A percentile compares a stretch with the other conserved stretches of the same genome.
Evolutionary conservation across 257 asterid species (phyloP).

Genomic region (Jasminum sambac): DNA sequence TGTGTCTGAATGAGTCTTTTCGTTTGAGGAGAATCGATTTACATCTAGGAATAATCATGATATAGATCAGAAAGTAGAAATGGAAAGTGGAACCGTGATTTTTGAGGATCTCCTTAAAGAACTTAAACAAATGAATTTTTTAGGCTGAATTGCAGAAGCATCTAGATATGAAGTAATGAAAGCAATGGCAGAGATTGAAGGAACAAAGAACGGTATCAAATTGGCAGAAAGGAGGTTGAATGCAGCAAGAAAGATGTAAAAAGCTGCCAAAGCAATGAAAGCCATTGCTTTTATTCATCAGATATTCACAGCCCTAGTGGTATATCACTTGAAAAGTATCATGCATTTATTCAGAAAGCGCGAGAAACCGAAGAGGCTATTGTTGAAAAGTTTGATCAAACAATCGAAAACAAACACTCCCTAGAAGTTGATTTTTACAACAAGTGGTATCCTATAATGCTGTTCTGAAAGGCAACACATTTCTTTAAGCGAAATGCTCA

Average conservation of each 20-base stretch:
- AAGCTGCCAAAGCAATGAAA: slow-evolving; percentile 87
- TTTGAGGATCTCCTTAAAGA: slow-evolving; percentile 20
- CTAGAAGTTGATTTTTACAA: slow-evolving; percentile 36
- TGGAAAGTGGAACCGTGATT: slow-evolving; percentile 3
- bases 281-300: slow-evolving; percentile 46
- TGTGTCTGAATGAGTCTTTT: slow-evolving; percentile 25
- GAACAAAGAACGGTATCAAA: slow-evolving; percentile 67
- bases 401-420: slow-evolving; percentile 31
- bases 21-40: slow-evolving; percentile 19
- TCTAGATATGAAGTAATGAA: slow-evolving; percentile 84
- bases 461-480: too few relatives aligned
- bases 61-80: slow-evolving; percentile 15
- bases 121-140: slow-evolving; percentile 30
- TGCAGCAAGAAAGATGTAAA: slow-evolving; percentile 94
- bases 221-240: slow-evolving; percentile 90
- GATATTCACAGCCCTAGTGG: slow-evolving; percentile 37
- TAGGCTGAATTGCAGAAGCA: slow-evolving; percentile 89
- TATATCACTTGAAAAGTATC: slow-evolving; percentile 65
- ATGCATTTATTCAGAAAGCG: slow-evolving; percentile 53
- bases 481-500: too few relatives aligned
- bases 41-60: background rate
- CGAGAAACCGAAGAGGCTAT: slow-evolving; percentile 57
- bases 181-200: slow-evolving; percentile 84
- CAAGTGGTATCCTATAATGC: too few relatives aligned
- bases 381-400: slow-evolving; percentile 49